phyloP scores from a whole-genome alignment of 495 filamentous ascomycete genomes.

The Schizothecium vesticola region DNA sequence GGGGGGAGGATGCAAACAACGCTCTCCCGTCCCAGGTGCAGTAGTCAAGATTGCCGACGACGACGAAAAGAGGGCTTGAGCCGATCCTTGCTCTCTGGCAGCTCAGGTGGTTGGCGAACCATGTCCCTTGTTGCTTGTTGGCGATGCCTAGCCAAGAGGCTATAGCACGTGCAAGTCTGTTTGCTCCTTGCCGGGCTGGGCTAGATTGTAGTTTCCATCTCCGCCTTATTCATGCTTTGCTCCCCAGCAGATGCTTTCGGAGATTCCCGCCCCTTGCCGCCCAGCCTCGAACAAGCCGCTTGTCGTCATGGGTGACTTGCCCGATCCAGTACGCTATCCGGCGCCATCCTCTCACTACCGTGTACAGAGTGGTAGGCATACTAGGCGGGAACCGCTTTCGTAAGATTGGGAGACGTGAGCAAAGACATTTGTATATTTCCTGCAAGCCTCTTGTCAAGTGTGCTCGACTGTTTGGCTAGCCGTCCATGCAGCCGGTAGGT shows the following conservation, averaged over 20 bases:
- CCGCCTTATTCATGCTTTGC: not conserved
- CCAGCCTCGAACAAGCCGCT: not conserved
- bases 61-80: not conserved
- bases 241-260: constrained; percentile 2
- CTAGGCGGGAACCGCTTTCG: not conserved
- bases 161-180: not conserved
- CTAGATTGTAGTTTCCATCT: not conserved
- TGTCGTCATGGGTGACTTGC: not conserved
- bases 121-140: not conserved
- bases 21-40: not conserved
- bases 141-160: too few relatives aligned
- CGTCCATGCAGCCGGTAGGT: not conserved
- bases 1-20: constrained; percentile 2
- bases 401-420: not conserved
- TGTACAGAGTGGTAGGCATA: not conserved
- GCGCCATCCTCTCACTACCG: not conserved
- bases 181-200: not conserved
- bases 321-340: not conserved
- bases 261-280: not conserved
- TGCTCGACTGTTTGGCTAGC: not conserved
- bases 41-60: not conserved
- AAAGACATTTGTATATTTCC: not conserved
- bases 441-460: not conserved
- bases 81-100: not conserved
- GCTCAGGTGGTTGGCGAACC: not conserved